A percentile compares a stretch with the other conserved stretches of the same genome.
Evolutionary conservation across 495 filamentous ascomycete genomes (phyloP).

Genomic region (Penicillium longicatenatum): DNA sequence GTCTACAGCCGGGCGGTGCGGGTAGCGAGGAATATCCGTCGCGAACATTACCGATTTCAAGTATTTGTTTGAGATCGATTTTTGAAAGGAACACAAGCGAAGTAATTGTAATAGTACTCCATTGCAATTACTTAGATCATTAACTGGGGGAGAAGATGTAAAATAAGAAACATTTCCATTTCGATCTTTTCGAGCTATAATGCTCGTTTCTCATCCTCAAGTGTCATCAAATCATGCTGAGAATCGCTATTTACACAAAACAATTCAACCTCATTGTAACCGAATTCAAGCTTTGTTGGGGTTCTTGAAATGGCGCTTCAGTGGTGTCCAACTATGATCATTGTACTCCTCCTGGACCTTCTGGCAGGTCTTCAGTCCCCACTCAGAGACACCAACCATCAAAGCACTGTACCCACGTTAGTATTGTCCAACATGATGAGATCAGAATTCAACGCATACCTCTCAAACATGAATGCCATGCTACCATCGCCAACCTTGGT

Average conservation of each 20-base stretch:
- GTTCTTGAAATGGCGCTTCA: conserved; percentile 76
- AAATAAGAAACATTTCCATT: no score
- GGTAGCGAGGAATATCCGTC: no score
- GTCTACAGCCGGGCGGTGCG: background rate
- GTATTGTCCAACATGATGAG: background rate
- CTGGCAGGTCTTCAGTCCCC: conserved; percentile 79
- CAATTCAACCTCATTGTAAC: background rate
- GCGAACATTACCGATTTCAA: background rate
- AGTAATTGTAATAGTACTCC: no score
- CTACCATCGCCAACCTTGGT: conserved; percentile 62
- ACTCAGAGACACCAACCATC: conserved; percentile 92
- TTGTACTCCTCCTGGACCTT: conserved; percentile 87
- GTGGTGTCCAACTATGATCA: conserved; percentile 78
- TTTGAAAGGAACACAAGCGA: no score
- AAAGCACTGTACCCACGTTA: conserved; percentile 52
- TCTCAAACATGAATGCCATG: conserved; percentile 73
- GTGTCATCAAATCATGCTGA: conserved; percentile 14
- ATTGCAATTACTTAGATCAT: background rate
- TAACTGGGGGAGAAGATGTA: background rate
- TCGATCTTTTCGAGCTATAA: background rate
- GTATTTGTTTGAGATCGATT: no score
- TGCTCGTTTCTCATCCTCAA: background rate
- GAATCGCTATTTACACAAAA: conserved; percentile 13
- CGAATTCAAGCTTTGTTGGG: conserved; percentile 41
- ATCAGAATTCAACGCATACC: conserved; percentile 31